Evolutionary conservation across 2,329 filamentous ascomycete genomes (phyloP).

Genomic region (Fusarium annulatum): DNA sequence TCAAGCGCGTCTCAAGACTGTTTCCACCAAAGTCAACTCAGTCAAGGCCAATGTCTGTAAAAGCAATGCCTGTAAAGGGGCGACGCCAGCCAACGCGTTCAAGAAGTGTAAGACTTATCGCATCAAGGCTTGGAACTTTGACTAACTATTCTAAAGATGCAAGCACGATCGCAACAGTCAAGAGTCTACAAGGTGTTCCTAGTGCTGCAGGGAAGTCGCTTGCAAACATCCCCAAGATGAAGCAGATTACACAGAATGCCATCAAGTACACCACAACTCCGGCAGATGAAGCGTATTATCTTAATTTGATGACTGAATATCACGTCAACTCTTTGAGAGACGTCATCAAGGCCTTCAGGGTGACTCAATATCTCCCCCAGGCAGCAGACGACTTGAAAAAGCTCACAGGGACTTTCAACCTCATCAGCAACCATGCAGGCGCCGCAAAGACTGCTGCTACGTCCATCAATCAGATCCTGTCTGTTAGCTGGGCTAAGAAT

Average conservation of each 20-base stretch:
- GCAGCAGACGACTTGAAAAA: not conserved
- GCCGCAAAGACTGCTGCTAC: not conserved
- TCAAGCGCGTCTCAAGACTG: slow-evolving; percentile 6
- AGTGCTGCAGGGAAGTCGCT: not conserved
- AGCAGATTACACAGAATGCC: not conserved
- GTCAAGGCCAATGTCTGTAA: not conserved
- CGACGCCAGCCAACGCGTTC: not conserved
- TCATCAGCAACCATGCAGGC: not conserved
- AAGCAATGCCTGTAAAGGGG: not conserved
- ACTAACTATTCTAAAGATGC: not conserved
- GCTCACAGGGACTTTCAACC: not conserved
- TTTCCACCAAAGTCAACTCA: slow-evolving; percentile 1
- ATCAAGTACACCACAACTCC: not conserved
- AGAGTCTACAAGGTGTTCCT: not conserved
- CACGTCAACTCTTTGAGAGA: not conserved
- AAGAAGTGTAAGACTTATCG: not conserved
- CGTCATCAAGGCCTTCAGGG: not conserved
- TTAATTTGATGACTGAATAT: not conserved
- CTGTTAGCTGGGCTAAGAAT: not conserved
- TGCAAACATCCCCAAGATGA: not conserved
- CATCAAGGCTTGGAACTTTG: rapidly evolving
- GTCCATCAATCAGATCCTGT: not conserved
- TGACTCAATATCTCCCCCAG: not conserved
- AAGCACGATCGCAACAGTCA: not conserved
- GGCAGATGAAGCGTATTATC: not conserved